Evolutionary conservation across 2,329 filamentous ascomycete species (phyloP), one percentile per base, ranked within the genome.

Genomic region (Xylaria multiplex): DNA sequence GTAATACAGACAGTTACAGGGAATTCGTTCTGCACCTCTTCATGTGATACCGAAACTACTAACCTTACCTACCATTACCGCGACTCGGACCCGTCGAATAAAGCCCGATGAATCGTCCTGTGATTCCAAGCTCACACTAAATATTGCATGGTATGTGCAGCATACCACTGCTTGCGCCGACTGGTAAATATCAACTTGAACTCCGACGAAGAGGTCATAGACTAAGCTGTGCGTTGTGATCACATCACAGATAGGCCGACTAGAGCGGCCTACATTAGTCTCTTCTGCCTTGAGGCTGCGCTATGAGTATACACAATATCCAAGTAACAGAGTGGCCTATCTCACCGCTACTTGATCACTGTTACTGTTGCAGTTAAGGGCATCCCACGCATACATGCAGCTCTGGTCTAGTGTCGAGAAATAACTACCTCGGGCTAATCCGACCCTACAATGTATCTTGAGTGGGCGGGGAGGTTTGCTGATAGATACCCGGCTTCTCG

Each of bases 291-390:
- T 49, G 37, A 53, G 48, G 48, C 22, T 45, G 6, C 27, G 46
- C 42, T 56, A 30, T 30, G 3, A 4, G 46, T 30, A 42, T 50
- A 40, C 35, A 32, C 32, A 30, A 11, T 52, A 37, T 9, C 16
- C 19, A 32, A 30, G 52, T 16, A 55, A 24, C 32, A 42, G 9
- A 27, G 30, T 24, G 19, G 2, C 8, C 6, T 46, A 65, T 56
- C 65, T 65, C 65, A 67, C 65, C 65, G 65, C 65, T 37, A 64
- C 40, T 66, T 56, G 56, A 55, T 64, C 60, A 64, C 56, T 27
- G 16, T 59, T 56, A 53, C 52, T 53, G 46, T 62, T 53, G 58
- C 42, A 45, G 32, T 19, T 43, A 62, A 50, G 54, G 55, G 42
- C 27, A 52, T 59, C 40, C 24, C 24, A 42, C 42, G 42, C 48